Base-by-base conservation (phyloP, 2,329 filamentous ascomycete species). In the Ophiostoma ulmi region DNA sequence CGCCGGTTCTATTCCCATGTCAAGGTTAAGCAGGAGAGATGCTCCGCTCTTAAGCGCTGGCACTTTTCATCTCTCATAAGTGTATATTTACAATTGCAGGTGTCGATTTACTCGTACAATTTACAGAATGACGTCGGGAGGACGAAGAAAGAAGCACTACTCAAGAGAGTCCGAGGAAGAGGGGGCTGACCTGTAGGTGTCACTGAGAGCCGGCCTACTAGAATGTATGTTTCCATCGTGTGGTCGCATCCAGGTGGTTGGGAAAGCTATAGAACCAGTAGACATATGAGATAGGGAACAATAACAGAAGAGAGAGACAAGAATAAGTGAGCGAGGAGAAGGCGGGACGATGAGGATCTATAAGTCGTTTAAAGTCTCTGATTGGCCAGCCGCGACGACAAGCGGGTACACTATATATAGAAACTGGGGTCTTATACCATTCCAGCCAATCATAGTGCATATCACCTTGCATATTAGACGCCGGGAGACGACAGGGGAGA, bases 391-490 rank as follows among this genome's bases (percentile, higher is more conserved):
- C 26, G 1, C 5, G 63, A 17, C 64, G 65, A 61, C 52, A 41
- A 68, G 65, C 61, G 36, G 63, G 36, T 22, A 22, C 35, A 11
- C 72, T 70, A 73, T 72, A 71, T 68, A 48, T 73, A 73, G 72
- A 70, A 58, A 31, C 31, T n/a, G n/a, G 48, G 61, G 22, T 11
- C 17, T 2, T 36, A 52, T 44, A 52, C 48, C 8, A 5, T 41
- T 13, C n/a, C 2, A 67, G 69, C 73, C 73, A 73, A 73, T 73
- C 67, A 69, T 22, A 66, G 71, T 8, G 65, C 70, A 5, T 69
- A 73, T 73, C 73, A 73, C 72, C 38, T 48, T 70, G 72, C 71
- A 73, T 3, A 38, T 67, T 73, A 73, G 67, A 71, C 72, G 72
- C 72, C 68, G 69, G 63, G 4, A 22, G 36, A 39, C 63, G 63